phyloP scores from a whole-genome alignment of 225 moss, liverwort and hornwort species.

The Neckera pumila region DNA sequence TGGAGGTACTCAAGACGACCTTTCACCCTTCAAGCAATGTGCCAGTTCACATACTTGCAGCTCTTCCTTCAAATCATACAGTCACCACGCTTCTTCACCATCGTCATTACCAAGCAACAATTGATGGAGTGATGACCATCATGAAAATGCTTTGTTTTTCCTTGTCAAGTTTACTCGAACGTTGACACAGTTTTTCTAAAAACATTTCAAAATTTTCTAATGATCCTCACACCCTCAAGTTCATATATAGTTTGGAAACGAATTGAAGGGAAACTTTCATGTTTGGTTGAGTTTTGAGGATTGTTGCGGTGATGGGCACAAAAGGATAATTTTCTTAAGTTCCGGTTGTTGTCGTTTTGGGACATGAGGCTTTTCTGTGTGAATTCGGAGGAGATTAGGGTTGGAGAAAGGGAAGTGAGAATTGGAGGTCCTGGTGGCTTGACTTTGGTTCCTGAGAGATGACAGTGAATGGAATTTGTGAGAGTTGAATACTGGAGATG shows the following conservation, averaged over 20 bases:
- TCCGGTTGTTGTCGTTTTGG: not conserved
- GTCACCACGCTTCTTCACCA: not conserved
- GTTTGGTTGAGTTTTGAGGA: not conserved
- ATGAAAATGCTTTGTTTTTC: not conserved
- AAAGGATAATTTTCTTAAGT: not conserved
- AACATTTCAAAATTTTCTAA: not conserved
- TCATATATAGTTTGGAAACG: not conserved
- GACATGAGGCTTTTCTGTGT: not conserved
- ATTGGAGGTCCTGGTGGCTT: not conserved
- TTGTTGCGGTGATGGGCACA: not conserved
- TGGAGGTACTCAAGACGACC: not conserved
- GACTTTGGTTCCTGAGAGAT: not conserved
- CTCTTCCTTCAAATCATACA: not conserved
- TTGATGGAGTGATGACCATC: not conserved
- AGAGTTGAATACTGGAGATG: not conserved
- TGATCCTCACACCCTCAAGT: not conserved
- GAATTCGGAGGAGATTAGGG: not conserved
- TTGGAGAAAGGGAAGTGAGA: not conserved
- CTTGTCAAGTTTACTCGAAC: not conserved
- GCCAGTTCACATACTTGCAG: not conserved
- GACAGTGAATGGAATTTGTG: not conserved
- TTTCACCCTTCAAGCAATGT: not conserved
- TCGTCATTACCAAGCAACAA: not conserved
- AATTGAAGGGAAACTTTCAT: not conserved
- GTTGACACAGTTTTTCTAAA: not conserved